Conservation (phyloP, 208 protist genomes). For the Leishmania arabica region DNA sequence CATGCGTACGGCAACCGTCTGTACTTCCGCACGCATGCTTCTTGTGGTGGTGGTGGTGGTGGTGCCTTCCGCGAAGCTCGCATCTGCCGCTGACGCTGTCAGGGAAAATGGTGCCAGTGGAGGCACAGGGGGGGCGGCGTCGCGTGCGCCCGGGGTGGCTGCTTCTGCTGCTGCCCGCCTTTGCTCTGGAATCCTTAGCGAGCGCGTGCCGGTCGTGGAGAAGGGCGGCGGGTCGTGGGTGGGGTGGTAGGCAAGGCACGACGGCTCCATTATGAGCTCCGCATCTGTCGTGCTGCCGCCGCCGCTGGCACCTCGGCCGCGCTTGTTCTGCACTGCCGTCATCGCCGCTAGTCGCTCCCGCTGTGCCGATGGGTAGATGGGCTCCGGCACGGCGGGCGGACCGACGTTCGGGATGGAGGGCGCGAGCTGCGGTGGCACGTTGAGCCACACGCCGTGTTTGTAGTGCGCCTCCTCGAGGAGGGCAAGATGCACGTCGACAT, state of each 20-base stretch:
- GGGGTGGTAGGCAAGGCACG: slow-evolving; percentile 42
- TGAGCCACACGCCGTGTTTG: slow-evolving; percentile 78
- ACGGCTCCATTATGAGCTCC: slow-evolving; percentile 2
- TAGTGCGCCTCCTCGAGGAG: slow-evolving; percentile 67
- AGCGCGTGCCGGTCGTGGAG: slow-evolving; percentile 48
- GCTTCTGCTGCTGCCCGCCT: background rate
- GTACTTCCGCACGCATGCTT: background rate
- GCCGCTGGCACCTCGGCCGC: background rate
- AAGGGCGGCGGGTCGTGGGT: slow-evolving; percentile 56
- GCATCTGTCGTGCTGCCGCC: background rate
- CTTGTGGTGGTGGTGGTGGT: background rate
- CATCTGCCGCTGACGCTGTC: background rate
- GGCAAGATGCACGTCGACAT: slow-evolving; percentile 45
- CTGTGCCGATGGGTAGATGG: slow-evolving; percentile 41
- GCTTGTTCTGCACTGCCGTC: background rate
- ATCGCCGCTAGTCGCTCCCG: slow-evolving; percentile 32
- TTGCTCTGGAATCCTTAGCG: slow-evolving; percentile 15
- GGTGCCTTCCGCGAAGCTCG: background rate
- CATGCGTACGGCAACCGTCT: slow-evolving; percentile 27
- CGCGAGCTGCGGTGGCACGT: slow-evolving; percentile 76
- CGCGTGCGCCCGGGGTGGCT: background rate
- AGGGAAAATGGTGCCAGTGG: too few relatives aligned
- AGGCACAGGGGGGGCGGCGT: background rate
- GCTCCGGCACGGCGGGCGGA: slow-evolving; percentile 49
- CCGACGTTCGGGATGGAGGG: slow-evolving; percentile 34